Base-by-base conservation (phyloP, 495 filamentous ascomycete species). In the Articulospora tetracladia region DNA sequence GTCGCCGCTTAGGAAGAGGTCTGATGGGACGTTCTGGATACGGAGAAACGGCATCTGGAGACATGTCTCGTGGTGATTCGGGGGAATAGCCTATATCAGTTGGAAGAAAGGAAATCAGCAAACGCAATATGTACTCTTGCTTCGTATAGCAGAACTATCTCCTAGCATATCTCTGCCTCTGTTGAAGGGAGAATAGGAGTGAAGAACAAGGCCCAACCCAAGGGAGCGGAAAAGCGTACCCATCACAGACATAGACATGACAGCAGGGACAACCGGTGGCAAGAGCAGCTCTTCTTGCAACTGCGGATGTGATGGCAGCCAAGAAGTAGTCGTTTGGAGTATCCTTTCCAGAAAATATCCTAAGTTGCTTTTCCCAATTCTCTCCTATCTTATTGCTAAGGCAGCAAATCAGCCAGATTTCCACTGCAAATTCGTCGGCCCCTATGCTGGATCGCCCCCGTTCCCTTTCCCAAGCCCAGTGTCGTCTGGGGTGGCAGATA, bases 1-100 rank as follows among this genome's bases (percentile, higher is more conserved):
- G 78, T 57, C 87, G 86, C 60, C 91, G 85, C 74, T 89, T 94
- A 30, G 95, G 95, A 55, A 99, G 80, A 51, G 95, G 95, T 41
- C 92, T 90, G 69, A 99, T 98, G 58, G 92, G 87, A 66, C 95
- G 85, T 66, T 95, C 89, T 62, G 91, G 90, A 69, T 90, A 94
- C 30, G 86, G 78, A 52, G 92, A 92, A 54, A 80, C 78, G 50
- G 87, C 85, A 72, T 94, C 90, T 66, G 87, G 80, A 71, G 86
- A 84, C 80, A 84, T 83, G 44, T 66, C 65, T 60, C 62, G 52
- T 63, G 60, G 62, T 53, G 59, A 64, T 66, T 67, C 61, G 24
- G 67, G 61, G 15, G 57, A 61, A 46, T 61, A 72, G 36, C 66
- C 67, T 66, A 55, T 28, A 46, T 10, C 20, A 56, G 17, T 51